Evolutionary conservation across 495 filamentous ascomycete species (phyloP).

Genomic region (Jackrogersella minutella): DNA sequence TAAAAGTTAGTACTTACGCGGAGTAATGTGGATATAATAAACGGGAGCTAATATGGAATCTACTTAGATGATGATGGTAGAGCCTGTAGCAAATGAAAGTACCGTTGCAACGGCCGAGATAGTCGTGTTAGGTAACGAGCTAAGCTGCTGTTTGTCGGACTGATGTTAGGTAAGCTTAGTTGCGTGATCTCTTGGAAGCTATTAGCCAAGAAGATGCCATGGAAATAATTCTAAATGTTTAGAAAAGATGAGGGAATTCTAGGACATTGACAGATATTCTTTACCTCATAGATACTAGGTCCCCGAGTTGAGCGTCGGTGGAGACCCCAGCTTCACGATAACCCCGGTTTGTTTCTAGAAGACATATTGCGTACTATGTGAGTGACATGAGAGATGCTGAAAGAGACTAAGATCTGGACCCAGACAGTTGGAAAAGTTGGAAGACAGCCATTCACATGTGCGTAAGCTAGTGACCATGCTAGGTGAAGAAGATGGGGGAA

Average conservation of each 20-base stretch:
- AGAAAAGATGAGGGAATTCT: neutral
- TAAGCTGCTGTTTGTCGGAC: neutral
- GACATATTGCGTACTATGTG: too few relatives aligned
- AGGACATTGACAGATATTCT: neutral
- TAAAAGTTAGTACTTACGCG: slow-evolving; percentile 5
- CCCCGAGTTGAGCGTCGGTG: neutral
- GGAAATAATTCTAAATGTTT: neutral
- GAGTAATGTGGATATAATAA: neutral
- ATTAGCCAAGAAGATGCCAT: slow-evolving; percentile 6
- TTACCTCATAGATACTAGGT: slow-evolving; percentile 29
- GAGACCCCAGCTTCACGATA: slow-evolving; percentile 6
- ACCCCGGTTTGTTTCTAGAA: neutral
- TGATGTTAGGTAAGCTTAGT: neutral
- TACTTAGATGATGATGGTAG: neutral
- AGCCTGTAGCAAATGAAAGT: neutral
- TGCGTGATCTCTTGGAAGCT: slow-evolving; percentile 7
- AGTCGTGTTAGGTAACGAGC: neutral
- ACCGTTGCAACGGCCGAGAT: neutral
- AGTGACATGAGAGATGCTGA: neutral
- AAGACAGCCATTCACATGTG: neutral
- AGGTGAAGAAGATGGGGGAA: too few relatives aligned
- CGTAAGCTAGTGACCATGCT: neutral
- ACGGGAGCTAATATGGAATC: neutral
- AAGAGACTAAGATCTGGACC: slow-evolving; percentile 24
- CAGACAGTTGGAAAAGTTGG: slow-evolving; percentile 29